Evolutionary conservation across 164 flowering plant genomes (phyloP).

Genomic region (Stephania japonica): DNA sequence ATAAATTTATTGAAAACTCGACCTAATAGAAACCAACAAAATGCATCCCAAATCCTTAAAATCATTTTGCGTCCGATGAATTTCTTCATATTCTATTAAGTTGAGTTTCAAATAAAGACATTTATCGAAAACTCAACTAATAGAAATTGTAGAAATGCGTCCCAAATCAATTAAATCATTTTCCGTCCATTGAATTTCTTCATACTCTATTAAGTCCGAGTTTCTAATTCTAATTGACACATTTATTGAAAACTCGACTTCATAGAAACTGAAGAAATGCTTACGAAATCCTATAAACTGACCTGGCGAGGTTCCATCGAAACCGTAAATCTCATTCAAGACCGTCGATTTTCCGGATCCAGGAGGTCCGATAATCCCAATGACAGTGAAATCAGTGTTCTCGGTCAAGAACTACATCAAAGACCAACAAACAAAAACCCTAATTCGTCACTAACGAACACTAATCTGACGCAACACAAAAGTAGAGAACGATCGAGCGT

Average conservation of each 20-base stretch:
- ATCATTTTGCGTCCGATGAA: too few relatives aligned
- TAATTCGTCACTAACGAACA: neutral
- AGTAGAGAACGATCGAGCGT: neutral
- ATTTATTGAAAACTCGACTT: neutral
- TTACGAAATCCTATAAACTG: neutral
- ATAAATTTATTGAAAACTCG: too few relatives aligned
- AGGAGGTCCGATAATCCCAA: slow-evolving; percentile 83
- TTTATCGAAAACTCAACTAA: too few relatives aligned
- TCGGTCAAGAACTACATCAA: slow-evolving; percentile 71
- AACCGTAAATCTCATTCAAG: slow-evolving; percentile 84
- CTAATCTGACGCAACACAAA: neutral
- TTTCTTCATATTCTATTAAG: too few relatives aligned
- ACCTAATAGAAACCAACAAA: too few relatives aligned
- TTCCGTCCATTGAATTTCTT: too few relatives aligned
- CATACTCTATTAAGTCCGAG: too few relatives aligned
- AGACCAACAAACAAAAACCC: neutral
- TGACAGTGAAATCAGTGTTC: slow-evolving; percentile 82
- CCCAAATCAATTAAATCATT: too few relatives aligned
- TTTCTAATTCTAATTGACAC: too few relatives aligned
- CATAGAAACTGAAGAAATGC: neutral
- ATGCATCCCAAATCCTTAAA: too few relatives aligned
- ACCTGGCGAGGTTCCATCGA: slow-evolving; percentile 73
- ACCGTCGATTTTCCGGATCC: slow-evolving; percentile 88
- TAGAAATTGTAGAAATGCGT: too few relatives aligned
- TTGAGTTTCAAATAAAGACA: too few relatives aligned